Base-by-base conservation (phyloP, 1,284 basidiomycete genomes). In the Pseudozyma hubeiensis region DNA sequence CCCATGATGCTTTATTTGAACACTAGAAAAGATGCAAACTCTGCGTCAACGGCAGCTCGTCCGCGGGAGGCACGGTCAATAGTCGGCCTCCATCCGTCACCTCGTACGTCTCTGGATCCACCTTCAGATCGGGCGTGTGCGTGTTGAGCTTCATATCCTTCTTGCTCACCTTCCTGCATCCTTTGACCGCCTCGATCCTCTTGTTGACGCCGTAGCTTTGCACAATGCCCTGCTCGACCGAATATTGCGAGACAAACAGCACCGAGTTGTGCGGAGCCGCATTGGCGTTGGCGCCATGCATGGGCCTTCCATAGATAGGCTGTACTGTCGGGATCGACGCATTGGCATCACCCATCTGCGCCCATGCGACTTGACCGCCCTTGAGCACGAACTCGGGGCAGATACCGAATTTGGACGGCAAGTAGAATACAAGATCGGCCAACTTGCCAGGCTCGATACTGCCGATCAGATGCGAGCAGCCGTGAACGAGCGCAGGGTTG, bases 401-500 rank as follows among this genome's bases (percentile, higher is more conserved):
- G 1, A 91, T 88, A 1, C 95, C 96, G 85, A 99, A 99, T 84
- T 92, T 90, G 82, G 91, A 90, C 0, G 95, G 94, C 82, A 91
- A 91, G 93, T 96, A 99, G 5, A 99, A 87, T 0, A 97, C 94
- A 40, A 99, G 88, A 85, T 99, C 96, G 0, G 96, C 97, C 34
- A 98, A 87, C 53, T 89, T 91, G 16, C 93, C 94, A 1, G 89
- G 88, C 4, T 90, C 89, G 63, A 99, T 87, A 52, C 94, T 91
- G 1, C 96, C 97, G 29, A 98, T 89, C 17, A 93, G 75, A 83
- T 97, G 91, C 53, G 90, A 91, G 74, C 97, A 92, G 14, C 96
- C 96, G 77, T 98, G 95, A 0, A 93, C 91, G 72, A 99, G 93
- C 0, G 96, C 97, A 0, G 97, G 94, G 84, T 99, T 99, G 85